Base-by-base conservation (phyloP, 306 rosid genomes). In the Vigna angularis region DNA sequence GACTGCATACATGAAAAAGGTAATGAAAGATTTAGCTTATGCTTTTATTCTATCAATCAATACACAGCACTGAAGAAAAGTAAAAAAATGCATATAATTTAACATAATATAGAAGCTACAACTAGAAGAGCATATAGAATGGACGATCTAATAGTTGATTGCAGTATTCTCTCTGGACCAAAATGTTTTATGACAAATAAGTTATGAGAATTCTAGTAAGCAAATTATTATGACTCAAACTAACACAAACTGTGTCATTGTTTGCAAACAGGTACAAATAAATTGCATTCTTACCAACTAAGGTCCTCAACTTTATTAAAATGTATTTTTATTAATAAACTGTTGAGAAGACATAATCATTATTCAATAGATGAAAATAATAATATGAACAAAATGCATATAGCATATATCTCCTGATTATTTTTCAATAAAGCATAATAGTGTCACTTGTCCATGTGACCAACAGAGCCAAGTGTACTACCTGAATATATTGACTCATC, bases 1-100 rank as follows among this genome's bases (percentile, higher is more conserved):
- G 66, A 88, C 95, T 89, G 91, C 82, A 79, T 40, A 73, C 20
- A 82, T 55, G 22, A 36, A 63, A 61, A 49, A 9, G 61, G 53
- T 50, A 74, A 26, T 72, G 32, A 48, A 70, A 72, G 79, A 24
- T 53, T 67, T 61, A 59, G 48, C 7, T 66, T 56, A 68, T 67
- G 55, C 42, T 42, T 84, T 77, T 44, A 66, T 44, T 77, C 53
- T 65, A 28, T 72, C 44, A 66, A 36, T 75, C 44, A 62, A 57
- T 49, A 84, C 45, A 52, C 10, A 44, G 9, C 10, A 79, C 10
- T n/a, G 82, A 67, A 28, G 55, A 38, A 70, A 69, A 66, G 45
- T 11, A 40, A 22, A 38, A 17, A 38, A 17, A 10, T 62, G 51
- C 16, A 24, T 55, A 57, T 57, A 61, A 49, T 66, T 66, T 71